Base-by-base conservation (phyloP, 2,329 filamentous ascomycete species). In the Hawksworthiomyces lignivorus region DNA sequence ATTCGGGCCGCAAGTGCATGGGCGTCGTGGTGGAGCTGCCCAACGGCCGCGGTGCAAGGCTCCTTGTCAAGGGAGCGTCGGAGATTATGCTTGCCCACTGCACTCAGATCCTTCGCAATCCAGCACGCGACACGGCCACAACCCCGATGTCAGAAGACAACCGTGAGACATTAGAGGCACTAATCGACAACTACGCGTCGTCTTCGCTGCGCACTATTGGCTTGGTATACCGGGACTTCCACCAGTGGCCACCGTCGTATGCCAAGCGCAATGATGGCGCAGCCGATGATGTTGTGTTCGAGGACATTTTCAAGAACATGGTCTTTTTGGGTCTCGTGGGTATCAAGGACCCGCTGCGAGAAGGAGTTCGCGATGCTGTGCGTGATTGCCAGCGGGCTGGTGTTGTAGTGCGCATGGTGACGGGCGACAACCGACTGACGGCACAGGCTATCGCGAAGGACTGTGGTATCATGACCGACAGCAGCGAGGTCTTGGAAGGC, bases 121-220 rank as follows among this genome's bases (percentile, higher is more conserved):
- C 75, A 19, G 63, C 70, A 5, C 54, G 52, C 17, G 69, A 70
- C 50, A 54, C 62, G 24, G 60, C 67, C 3, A 52, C 63, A n/a
- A 49, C 62, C 1, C 49, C 64, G 1, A 59, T 82, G 48, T 70
- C 69, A 10, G 59, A 65, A 19, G 70, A 75, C 33, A 75, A 80
- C 50, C 66, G 67, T 39, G 62, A 73, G 47, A 71, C 64, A 7
- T 58, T 95, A 48, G 74, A 76, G 50, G 65, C 70, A 18, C 69
- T 87, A 36, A 94, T 94, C 52, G 77, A 81, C 48, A 75, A 72
- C 35, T 95, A 94, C 57, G 88, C 88, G 9, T 78, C 75, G 20
- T 75, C 82, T 15, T 94, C 87, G 7, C 71, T 95, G 24, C 78
- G 88, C 48, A 94, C 88, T 2, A 94, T 95, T 52, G 86, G 82